A percentile compares a stretch with the other conserved stretches of the same genome.
These are phyloP conservation scores for Colletotrichum tropicale DNA, from an alignment of 2,329 filamentous ascomycete genomes.

Conservation along the genomic window DNA sequence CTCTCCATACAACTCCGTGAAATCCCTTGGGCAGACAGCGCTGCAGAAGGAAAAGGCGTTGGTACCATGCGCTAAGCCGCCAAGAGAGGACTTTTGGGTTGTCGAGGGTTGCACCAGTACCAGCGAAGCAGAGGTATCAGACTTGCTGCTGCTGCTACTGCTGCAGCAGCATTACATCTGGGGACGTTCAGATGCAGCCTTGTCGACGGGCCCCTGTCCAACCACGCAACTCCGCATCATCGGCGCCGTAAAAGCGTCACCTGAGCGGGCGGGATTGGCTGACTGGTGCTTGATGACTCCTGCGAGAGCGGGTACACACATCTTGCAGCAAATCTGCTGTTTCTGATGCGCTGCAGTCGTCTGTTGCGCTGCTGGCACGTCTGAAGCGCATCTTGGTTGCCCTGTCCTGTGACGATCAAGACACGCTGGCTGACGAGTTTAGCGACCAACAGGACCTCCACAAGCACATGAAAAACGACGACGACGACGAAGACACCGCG, in stretches of 20 bases:
- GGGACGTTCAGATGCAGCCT: conserved; percentile 18
- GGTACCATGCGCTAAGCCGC: not conserved
- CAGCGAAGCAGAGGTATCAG: not conserved
- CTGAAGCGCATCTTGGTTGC: not conserved
- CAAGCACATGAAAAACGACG: not conserved
- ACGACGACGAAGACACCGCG: not conserved
- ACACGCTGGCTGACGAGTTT: not conserved
- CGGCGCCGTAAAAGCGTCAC: conserved; percentile 13
- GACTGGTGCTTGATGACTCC: conserved; percentile 7
- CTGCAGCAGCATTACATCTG: conserved; percentile 10
- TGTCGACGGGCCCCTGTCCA: conserved; percentile 7
- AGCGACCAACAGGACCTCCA: not conserved
- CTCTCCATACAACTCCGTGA: not conserved
- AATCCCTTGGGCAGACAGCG: not conserved
- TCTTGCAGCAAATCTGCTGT: conserved; percentile 19
- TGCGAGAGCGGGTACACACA: conserved; percentile 20
- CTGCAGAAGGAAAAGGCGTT: not conserved
- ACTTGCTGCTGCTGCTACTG: conserved; percentile 5
- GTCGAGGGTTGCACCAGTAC: not conserved
- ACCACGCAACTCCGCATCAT: conserved; percentile 22
- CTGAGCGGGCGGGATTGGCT: conserved; percentile 16
- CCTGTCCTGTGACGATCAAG: conserved; percentile 8
- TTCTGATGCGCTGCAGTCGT: conserved; percentile 10
- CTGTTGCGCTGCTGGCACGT: not conserved
- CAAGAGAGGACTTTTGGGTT: conserved; percentile 4